These are phyloP conservation scores for Papiliotrema nemorosa DNA, from an alignment of 1,284 basidiomycete genomes.

Conservation along the genomic window DNA sequence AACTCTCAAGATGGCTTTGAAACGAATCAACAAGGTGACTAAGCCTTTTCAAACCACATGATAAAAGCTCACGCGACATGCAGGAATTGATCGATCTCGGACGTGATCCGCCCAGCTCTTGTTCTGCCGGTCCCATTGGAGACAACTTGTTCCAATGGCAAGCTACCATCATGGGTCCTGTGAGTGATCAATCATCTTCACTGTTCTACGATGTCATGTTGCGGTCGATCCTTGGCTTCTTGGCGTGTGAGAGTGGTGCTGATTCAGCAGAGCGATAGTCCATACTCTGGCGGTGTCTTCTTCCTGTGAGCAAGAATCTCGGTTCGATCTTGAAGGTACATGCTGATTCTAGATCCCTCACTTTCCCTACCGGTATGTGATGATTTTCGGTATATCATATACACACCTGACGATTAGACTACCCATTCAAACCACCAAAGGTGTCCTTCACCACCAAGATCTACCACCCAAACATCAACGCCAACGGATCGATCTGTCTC, in stretches of 20 bases:
- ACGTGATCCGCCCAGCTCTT: conserved; percentile 93
- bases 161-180: conserved; percentile 96
- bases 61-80: conserved; percentile 32
- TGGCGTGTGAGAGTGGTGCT: conserved; percentile 1
- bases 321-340: neutral
- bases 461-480: conserved; percentile 61
- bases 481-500: conserved; percentile 89
- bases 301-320: conserved; percentile 63
- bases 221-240: neutral
- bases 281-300: conserved; percentile 94
- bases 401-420: conserved; percentile 56
- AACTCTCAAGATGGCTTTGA: conserved; percentile 72
- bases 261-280: conserved; percentile 72
- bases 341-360: conserved; percentile 39
- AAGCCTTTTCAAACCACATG: neutral
- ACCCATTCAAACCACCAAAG: conserved; percentile 99
- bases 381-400: neutral
- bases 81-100: conserved; percentile 97
- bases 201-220: neutral
- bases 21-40: conserved; percentile 96
- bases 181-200: conserved; percentile 52
- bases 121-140: conserved; percentile 91
- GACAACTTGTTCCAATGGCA: conserved; percentile 99
- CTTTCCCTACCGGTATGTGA: conserved; percentile 48
- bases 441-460: conserved; percentile 94